phyloP scores from a whole-genome alignment of 2,329 filamentous ascomycete species.

The Sarocladium strictum region DNA sequence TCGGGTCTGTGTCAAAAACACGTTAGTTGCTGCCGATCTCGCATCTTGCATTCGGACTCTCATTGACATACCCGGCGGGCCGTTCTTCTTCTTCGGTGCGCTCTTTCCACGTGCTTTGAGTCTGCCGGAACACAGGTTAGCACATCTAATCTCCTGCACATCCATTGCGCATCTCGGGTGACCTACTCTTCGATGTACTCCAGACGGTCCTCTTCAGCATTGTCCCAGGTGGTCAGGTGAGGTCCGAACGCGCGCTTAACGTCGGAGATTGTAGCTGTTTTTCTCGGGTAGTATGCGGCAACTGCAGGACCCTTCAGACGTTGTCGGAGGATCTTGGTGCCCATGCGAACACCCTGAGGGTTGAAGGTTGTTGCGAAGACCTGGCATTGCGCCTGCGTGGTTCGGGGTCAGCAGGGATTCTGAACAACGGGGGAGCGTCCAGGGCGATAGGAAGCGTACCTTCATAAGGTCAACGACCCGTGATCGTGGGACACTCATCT shows the following conservation, averaged over 20 bases:
- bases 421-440: neutral
- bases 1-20: conserved; percentile 17
- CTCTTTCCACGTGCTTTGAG: conserved; percentile 78
- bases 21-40: neutral
- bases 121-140: conserved; percentile 38
- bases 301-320: conserved; percentile 78
- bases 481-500: conserved; percentile 57
- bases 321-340: conserved; percentile 89
- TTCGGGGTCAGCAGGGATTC: neutral
- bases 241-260: conserved; percentile 64
- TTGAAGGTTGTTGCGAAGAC: conserved; percentile 92
- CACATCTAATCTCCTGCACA: no score
- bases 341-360: conserved; percentile 71
- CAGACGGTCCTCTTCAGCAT: conserved; percentile 72
- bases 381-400: conserved; percentile 71
- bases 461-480: conserved; percentile 70
- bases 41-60: neutral
- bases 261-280: conserved; percentile 64
- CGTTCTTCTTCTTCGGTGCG: conserved; percentile 82
- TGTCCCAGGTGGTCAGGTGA: conserved; percentile 63
- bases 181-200: conserved; percentile 63
- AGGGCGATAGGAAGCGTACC: conserved; percentile 45
- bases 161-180: no score
- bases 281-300: conserved; percentile 83
- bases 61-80: conserved; percentile 28